phyloP scores from a whole-genome alignment of 139 green algal genomes.

The Mesotaenium endlicherianum region DNA sequence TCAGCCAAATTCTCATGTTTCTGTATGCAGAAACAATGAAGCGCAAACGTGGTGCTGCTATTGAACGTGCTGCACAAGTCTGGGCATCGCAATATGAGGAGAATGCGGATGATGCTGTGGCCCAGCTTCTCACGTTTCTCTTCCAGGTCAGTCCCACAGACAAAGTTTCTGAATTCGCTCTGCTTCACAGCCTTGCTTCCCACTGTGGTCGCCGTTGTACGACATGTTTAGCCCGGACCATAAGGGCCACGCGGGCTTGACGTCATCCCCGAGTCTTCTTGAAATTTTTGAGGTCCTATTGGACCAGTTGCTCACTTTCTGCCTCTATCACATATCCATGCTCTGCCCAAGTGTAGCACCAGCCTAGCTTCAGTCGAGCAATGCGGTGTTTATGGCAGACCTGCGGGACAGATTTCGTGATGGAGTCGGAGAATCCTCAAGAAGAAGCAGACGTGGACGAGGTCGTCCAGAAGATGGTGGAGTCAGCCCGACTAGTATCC shows the following conservation, averaged over 20 bases:
- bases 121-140: constrained; percentile 13
- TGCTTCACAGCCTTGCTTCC: not conserved
- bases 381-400: constrained; percentile 8
- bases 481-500: not conserved
- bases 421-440: constrained; percentile 19
- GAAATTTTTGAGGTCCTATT: too few species aligned
- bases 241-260: not conserved
- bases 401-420: constrained; percentile 15
- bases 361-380: not conserved
- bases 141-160: constrained; percentile 24
- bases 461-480: constrained; percentile 24
- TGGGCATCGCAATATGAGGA: not conserved
- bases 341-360: not conserved
- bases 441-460: constrained; percentile 39
- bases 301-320: too few species aligned
- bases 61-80: not conserved
- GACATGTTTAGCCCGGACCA: not conserved
- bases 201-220: not conserved
- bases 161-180: too few species aligned
- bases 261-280: not conserved
- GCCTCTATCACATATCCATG: not conserved
- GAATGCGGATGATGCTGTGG: not conserved
- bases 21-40: not conserved
- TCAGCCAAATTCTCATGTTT: not conserved
- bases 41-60: not conserved